phyloP scores from a whole-genome alignment of 129 eudicot species.

The Glebionis coronaria region DNA sequence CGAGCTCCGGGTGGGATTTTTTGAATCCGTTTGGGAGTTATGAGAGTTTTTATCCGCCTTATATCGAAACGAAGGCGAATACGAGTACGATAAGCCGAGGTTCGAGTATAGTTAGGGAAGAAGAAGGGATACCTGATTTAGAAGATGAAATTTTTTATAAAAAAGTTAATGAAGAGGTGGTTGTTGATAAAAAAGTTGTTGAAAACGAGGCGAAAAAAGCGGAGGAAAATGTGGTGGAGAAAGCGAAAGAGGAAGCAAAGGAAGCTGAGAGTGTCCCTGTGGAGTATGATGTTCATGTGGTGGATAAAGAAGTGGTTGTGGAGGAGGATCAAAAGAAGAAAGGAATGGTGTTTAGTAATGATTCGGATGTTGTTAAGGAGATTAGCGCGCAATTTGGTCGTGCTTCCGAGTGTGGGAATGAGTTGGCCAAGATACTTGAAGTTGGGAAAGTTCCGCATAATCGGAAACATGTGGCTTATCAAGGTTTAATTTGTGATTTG shows the following conservation, averaged over 20 bases:
- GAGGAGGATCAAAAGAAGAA: constrained; percentile 46
- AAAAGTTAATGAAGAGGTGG: not conserved
- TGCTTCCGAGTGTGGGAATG: constrained; percentile 65
- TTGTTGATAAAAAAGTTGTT: constrained; percentile 71
- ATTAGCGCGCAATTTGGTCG: constrained; percentile 68
- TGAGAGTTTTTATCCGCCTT: constrained; percentile 54
- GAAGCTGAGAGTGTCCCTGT: constrained; percentile 44
- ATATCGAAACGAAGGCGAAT: constrained; percentile 12
- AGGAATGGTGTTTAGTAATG: constrained; percentile 40
- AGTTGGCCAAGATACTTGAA: constrained; percentile 75
- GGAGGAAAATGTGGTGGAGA: constrained; percentile 23
- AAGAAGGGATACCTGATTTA: constrained; percentile 95
- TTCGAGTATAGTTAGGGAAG: constrained; percentile 81
- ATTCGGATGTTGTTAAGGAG: constrained; percentile 73
- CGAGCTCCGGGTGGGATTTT: constrained; percentile 74
- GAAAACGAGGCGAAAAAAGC: constrained; percentile 47
- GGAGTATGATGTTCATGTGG: constrained; percentile 91
- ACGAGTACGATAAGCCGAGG: constrained; percentile 63
- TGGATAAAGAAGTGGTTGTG: constrained; percentile 85
- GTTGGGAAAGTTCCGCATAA: constrained; percentile 73
- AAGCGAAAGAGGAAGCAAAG: constrained; percentile 20
- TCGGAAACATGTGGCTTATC: constrained; percentile 65
- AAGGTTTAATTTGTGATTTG: constrained; percentile 40
- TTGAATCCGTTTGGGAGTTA: constrained; percentile 69
- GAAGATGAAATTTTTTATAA: constrained; percentile 70